Evolutionary conservation across 352 stramenopile genomes (phyloP), one percentile per base, ranked within the genome.

Genomic region (Aphanomyces euteiches): DNA sequence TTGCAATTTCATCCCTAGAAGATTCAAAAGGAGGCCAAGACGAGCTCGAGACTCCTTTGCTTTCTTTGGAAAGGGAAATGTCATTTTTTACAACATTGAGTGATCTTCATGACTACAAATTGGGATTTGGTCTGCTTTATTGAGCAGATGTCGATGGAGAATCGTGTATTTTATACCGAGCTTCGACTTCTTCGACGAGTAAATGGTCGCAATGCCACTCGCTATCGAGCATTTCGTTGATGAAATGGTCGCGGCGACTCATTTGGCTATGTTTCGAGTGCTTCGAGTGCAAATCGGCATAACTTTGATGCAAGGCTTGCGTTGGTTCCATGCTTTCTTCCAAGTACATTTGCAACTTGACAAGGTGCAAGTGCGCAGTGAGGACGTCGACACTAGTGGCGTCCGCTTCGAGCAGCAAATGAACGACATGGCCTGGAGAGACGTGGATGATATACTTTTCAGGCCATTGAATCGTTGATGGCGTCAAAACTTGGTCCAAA

Each of bases 371-470:
- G 54, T 90, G 81, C 40, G 79, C 80, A 39, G 66, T 61, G 36
- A 89, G 69, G 5, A 77, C 77, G 64, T 87, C 79, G 17, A 53
- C 41, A 37, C 72, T 78, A 10, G 73, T 83, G 7, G 81, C 81
- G 12, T 71, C 54, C 56, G 87, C 81, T 17, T 87, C 77, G 34
- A 90, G 57, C 2, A 78, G 78, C 36, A 89, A 38, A 48, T 89
- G 78, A 50, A 91, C 78, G 17, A 75, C 73, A 47, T 66, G 75
- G 64, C 53, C 72, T 2, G 50, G 54, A 17, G 19, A 7, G 17
- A 87, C 57, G 47, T 88, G 89, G 34, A 90, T 72, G 38, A 89
- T 68, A 57, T 90, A 90, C 57, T 77, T 78, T 34, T 90, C 60
- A 28, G 28, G 28, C 28, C 28, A 28, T 28, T 2, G 28, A 28